Percentiles rank a stretch among this genome's conserved stretches.
These are phyloP conservation scores for Dryas alaskensis DNA, from an alignment of 306 rosid species.

Conservation along the genomic window DNA sequence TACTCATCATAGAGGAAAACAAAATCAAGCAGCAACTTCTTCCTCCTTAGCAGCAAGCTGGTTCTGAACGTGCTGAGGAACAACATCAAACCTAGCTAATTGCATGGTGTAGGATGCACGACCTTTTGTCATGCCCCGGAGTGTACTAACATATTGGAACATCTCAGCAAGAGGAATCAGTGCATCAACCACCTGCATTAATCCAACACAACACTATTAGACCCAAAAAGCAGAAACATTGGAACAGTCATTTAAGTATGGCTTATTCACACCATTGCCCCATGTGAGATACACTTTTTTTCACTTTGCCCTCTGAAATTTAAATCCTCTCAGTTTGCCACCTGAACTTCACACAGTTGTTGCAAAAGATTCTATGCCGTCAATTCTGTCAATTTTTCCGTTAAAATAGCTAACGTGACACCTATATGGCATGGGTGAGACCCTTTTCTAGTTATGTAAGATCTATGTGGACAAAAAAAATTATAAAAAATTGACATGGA, in stretches of 20 bases:
- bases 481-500: no score
- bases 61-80: constrained; percentile 92
- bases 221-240: background rate
- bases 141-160: constrained; percentile 94
- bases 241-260: no score
- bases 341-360: no score
- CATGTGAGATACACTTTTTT: no score
- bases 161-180: constrained; percentile 93
- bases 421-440: no score
- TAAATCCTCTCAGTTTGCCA: no score
- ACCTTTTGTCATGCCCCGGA: constrained; percentile 95
- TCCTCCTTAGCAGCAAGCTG: constrained; percentile 80
- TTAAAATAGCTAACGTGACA: no score
- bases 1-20: constrained; percentile 17
- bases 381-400: no score
- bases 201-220: background rate
- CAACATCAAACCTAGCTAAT: constrained; percentile 82
- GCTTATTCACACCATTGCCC: no score
- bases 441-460: no score
- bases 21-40: constrained; percentile 77
- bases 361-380: no score
- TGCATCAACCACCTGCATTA: constrained; percentile 80
- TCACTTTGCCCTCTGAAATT: background rate
- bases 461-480: no score
- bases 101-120: constrained; percentile 98